These are phyloP conservation scores for Myriosclerotinia curreyana DNA, from an alignment of 2,329 filamentous ascomycete genomes.

Conservation along the genomic window DNA sequence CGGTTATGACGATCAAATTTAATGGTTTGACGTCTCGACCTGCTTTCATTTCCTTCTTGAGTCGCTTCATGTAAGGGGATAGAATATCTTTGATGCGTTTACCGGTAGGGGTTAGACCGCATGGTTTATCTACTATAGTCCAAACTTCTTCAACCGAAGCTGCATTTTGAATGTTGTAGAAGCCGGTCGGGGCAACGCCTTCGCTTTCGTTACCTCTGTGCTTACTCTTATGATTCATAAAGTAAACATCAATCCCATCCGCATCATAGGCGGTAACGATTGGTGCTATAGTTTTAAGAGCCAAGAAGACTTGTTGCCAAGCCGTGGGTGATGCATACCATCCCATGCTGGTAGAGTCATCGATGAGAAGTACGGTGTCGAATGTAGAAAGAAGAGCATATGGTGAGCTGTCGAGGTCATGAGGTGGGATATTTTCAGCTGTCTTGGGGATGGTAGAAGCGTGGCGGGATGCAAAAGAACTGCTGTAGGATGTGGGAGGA, in stretches of 20 bases:
- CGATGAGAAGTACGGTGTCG: constrained; percentile 86
- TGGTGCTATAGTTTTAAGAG: constrained; percentile 71
- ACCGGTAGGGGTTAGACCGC: constrained; percentile 71
- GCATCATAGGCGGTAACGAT: constrained; percentile 76
- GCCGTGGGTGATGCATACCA: constrained; percentile 39
- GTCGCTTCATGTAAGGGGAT: constrained; percentile 62
- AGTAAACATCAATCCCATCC: constrained; percentile 89
- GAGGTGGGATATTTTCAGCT: background rate
- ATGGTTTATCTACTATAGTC: constrained; percentile 56
- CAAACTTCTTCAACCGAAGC: constrained; percentile 67
- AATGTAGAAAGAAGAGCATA: constrained; percentile 76
- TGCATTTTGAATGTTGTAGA: constrained; percentile 60
- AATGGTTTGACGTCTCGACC: constrained; percentile 63
- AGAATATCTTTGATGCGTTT: constrained; percentile 68
- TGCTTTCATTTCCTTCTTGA: constrained; percentile 43
- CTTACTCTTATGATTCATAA: constrained; percentile 66
- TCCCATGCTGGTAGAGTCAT: constrained; percentile 87
- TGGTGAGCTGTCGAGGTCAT: constrained; percentile 37
- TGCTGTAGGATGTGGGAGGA: background rate
- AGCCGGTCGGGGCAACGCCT: constrained; percentile 50
- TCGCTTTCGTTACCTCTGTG: constrained; percentile 39
- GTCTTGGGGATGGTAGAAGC: background rate
- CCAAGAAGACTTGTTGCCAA: constrained; percentile 72
- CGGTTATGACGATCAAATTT: constrained; percentile 91
- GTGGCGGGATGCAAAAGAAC: background rate